Evolutionary conservation across 2,329 filamentous ascomycete species (phyloP).

Genomic region (Colletotrichum phormii): DNA sequence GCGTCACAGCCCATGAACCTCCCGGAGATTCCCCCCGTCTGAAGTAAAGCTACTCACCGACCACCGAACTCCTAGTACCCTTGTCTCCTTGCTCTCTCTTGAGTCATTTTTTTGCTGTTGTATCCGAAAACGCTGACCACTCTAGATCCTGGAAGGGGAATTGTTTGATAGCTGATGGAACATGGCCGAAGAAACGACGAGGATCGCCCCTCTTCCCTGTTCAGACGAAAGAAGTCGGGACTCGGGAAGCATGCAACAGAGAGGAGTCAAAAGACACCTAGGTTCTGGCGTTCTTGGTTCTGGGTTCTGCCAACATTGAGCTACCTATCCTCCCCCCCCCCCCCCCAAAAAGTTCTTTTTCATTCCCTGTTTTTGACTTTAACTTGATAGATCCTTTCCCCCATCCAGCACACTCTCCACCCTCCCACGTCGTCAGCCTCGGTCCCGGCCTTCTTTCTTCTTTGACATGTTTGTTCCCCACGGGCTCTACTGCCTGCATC

Average conservation of each 20-base stretch:
- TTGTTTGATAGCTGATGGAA: conserved; percentile 1
- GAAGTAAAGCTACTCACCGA: background rate
- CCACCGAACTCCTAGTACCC: background rate
- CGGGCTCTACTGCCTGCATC: background rate
- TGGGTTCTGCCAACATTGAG: conserved; percentile 4
- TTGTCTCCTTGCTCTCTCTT: background rate
- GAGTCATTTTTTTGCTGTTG: background rate
- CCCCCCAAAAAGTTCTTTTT: background rate
- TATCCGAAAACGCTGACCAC: background rate
- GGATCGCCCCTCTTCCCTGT: background rate
- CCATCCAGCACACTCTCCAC: background rate
- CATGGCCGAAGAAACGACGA: conserved; percentile 20
- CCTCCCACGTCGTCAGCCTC: conserved; percentile 15
- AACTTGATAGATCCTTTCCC: conserved; percentile 14
- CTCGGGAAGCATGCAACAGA: no score
- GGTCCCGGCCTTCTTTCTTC: background rate
- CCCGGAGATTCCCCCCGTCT: background rate
- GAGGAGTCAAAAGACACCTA: background rate
- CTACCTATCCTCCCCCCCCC: background rate
- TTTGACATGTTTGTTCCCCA: background rate
- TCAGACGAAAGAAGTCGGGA: conserved; percentile 15
- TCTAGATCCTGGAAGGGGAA: background rate
- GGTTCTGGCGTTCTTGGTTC: conserved; percentile 6
- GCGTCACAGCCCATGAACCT: background rate
- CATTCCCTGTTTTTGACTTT: conserved; percentile 27